Evolutionary conservation across 495 filamentous ascomycete genomes (phyloP), one percentile per base, ranked within the genome.

Genomic region (Opeltia flavorubescens): DNA sequence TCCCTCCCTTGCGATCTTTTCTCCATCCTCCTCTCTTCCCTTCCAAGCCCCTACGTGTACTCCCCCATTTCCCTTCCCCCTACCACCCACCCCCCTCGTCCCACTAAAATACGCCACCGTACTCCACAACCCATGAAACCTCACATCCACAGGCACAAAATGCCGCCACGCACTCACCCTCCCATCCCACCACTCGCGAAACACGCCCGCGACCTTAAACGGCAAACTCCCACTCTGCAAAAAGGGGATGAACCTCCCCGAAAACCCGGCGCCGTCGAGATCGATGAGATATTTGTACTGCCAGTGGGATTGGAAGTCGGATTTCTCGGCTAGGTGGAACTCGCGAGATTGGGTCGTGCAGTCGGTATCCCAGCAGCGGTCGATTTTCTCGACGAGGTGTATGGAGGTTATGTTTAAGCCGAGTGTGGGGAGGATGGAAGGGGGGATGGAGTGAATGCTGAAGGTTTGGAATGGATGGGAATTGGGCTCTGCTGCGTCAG

Each of bases 171-270:
- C 72, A 44, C 69, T 66, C 13, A 91, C 55, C 0, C 85, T 72
- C 20, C 76, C 72, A 44, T 81, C 79, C 57, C 76, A 86, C 85
- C 85, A 91, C 51, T 84, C 74, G 3, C 75, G 67, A 59, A 88
- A 87, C 3, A 88, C 64, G 0, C 69, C 67, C 0, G 77, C 69
- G 0, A 68, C 64, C 28, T 77, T 69, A 51, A 91, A 75, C 0
- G 81, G 80, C 1, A 86, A 62, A 36, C 69, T 75, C 49, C 61
- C 61, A n/a, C 75, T 78, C 43, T 70, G 69, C 20, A 81, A 62
- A 52, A 88, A 76, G 1, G 74, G 72, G 1, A 75, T 54, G 55
- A 86, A 77, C 34, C 83, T 67, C 27, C 77, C 73, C 17, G 61
- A 71, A 59, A 83, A 77, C 12, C 81, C 81, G 0, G 81, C 82